phyloP scores from a whole-genome alignment of 192 early-diverging fungal species.

The Coemansia sp. region DNA sequence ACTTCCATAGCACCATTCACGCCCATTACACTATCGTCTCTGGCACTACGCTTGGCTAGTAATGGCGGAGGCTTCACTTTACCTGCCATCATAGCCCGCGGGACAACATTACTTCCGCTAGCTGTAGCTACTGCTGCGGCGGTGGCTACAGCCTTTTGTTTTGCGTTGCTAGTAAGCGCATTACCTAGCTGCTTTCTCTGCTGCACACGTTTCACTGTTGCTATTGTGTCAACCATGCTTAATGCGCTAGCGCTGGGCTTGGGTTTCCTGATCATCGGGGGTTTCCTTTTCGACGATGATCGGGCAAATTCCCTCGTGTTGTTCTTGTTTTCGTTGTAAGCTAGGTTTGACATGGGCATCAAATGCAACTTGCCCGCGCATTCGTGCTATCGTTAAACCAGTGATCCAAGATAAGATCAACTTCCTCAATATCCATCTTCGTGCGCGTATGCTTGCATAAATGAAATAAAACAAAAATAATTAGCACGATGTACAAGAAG shows the following conservation, averaged over 20 bases:
- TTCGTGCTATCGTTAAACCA: constrained; percentile 2
- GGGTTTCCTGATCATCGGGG: neutral
- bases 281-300: neutral
- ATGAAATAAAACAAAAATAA: no score
- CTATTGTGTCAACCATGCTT: constrained; percentile 19
- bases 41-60: constrained; percentile 17
- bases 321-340: neutral
- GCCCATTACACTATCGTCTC: neutral
- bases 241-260: neutral
- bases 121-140: neutral
- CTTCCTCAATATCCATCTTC: constrained; percentile 2
- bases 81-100: neutral
- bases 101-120: neutral
- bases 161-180: neutral
- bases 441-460: no score
- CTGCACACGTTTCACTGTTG: constrained; percentile 36
- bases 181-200: constrained; percentile 30
- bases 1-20: no score
- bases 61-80: constrained; percentile 22
- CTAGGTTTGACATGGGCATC: neutral
- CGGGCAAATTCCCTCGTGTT: neutral
- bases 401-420: constrained; percentile 19
- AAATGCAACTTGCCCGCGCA: neutral
- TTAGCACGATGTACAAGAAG: no score
- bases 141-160: neutral